phyloP scores from a whole-genome alignment of 176 grass and related monocot species.

The Areca catechu region DNA sequence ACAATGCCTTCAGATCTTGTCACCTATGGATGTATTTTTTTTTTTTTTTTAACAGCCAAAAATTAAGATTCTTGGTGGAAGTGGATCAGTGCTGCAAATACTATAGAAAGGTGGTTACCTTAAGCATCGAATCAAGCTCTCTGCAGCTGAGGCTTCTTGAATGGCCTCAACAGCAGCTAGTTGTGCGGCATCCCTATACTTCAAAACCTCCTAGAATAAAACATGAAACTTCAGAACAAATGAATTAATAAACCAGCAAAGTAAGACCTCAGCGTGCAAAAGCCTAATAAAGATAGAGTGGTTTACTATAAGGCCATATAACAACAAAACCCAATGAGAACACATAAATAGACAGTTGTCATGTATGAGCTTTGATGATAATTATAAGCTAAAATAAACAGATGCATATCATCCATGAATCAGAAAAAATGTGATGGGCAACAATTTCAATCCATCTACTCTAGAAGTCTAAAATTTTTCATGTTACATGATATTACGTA shows the following conservation, averaged over 20 bases:
- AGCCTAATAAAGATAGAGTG: no score
- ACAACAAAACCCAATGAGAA: no score
- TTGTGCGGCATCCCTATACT: conserved; percentile 14
- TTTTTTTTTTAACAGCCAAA: neutral
- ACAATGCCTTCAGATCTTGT: no score
- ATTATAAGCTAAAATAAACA: no score
- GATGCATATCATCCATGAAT: no score
- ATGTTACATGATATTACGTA: neutral
- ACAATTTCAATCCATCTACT: no score
- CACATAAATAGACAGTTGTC: no score
- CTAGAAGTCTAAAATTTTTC: no score
- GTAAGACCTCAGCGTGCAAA: no score
- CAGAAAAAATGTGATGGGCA: no score
- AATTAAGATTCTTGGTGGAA: neutral
- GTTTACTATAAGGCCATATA: no score
- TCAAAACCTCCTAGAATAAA: conserved; percentile 9
- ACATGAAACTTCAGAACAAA: neutral
- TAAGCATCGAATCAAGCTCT: conserved; percentile 9
- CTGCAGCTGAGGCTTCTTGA: conserved; percentile 14
- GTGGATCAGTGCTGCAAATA: neutral
- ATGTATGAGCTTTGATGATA: no score
- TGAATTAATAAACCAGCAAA: neutral
- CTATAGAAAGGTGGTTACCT: neutral
- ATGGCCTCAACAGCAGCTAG: conserved; percentile 14
- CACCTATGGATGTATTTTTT: neutral